These are phyloP conservation scores for Remersonia thermophila DNA, from an alignment of 2,329 filamentous ascomycete species.

Conservation along the genomic window DNA sequence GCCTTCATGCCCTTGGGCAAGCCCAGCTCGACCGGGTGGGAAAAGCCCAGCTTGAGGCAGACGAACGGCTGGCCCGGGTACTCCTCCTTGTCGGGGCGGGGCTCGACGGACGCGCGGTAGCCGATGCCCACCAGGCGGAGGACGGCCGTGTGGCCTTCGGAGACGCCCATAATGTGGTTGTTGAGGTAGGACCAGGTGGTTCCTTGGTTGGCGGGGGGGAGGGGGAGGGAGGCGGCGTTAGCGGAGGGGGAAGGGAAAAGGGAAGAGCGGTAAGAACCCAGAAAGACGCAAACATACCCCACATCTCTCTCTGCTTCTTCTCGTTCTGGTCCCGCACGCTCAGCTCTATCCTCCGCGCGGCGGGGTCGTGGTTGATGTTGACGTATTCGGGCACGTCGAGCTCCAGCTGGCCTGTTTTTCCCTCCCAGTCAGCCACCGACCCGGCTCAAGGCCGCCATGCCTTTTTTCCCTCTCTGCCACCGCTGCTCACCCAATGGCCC, in stretches of 20 bases:
- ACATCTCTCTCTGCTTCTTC: slow-evolving; percentile 83
- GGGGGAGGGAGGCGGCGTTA: no score
- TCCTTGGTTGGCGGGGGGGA: slow-evolving; percentile 36
- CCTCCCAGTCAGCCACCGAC: slow-evolving; percentile 4
- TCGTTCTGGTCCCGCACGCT: slow-evolving; percentile 55
- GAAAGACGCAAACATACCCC: slow-evolving; percentile 52
- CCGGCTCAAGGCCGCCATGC: no score
- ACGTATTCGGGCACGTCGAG: slow-evolving; percentile 73
- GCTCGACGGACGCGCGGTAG: slow-evolving; percentile 80
- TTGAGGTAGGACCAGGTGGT: slow-evolving; percentile 82
- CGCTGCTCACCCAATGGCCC: slow-evolving; percentile 60
- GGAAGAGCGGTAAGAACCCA: no score
- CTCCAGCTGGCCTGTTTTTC: slow-evolving; percentile 52
- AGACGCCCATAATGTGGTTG: slow-evolving; percentile 86
- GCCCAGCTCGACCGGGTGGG: slow-evolving; percentile 83
- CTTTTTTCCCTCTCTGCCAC: neutral
- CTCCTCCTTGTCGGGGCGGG: slow-evolving; percentile 57
- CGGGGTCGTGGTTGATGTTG: slow-evolving; percentile 54
- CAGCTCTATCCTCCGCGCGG: slow-evolving; percentile 51
- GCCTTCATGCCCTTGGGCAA: slow-evolving; percentile 76
- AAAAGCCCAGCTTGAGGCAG: slow-evolving; percentile 89
- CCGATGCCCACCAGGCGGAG: slow-evolving; percentile 89
- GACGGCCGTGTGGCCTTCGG: slow-evolving; percentile 90
- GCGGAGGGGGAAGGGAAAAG: no score
- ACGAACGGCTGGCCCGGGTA: slow-evolving; percentile 82